Base-by-base conservation (phyloP, 2,329 filamentous ascomycete species). In the Pestalotiopsis sp. region DNA sequence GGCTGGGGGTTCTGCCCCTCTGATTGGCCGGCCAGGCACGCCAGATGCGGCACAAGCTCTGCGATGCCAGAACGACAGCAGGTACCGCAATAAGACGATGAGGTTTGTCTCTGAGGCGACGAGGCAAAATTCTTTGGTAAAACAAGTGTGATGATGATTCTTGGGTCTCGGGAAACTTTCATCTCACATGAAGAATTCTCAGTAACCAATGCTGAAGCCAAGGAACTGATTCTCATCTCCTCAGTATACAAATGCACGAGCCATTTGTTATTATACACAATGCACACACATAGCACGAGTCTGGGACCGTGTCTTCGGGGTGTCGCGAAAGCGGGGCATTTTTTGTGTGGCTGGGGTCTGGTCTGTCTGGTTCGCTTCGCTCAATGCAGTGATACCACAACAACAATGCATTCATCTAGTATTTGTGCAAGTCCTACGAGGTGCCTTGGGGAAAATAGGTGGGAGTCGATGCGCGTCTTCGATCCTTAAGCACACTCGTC, bases 21-120 rank as follows among this genome's bases (percentile, higher is more conserved):
- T 64, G 61, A 64, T 64, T 64, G 61, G 61, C 20, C 20, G 41
- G 23, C 20, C 11, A 4, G 39, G 61, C n/a, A 41, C 61, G 39
- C 27, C 41, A 27, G n/a, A 49, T 64, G 61, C 61, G 39, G 61
- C 31, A 64, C 61, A 64, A 45, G 27, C 59, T 61, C 25, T 14
- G 45, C 36, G 62, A 45, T 27, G 45, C 45, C 62, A 64, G 27
- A 39, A 38, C 39, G 23, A 20, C 25, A 31, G 31, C 39, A 36
- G 31, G 38, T 49, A 64, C 38, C 20, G 23, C 23, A 64, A 49
- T 25, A 52, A 64, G 39, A 45, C 39, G 62, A 14, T 25, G 57
- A 9, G 20, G 20, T 31, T 25, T 59, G 57, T 59, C 27, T 59
- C 57, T 59, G 57, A n/a, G 57, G 57, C 27, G 57, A 59, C 27